Evolutionary conservation across 768 basidiomycete genomes (phyloP), one percentile per base, ranked within the genome.

Genomic region (Suillus weaverae): DNA sequence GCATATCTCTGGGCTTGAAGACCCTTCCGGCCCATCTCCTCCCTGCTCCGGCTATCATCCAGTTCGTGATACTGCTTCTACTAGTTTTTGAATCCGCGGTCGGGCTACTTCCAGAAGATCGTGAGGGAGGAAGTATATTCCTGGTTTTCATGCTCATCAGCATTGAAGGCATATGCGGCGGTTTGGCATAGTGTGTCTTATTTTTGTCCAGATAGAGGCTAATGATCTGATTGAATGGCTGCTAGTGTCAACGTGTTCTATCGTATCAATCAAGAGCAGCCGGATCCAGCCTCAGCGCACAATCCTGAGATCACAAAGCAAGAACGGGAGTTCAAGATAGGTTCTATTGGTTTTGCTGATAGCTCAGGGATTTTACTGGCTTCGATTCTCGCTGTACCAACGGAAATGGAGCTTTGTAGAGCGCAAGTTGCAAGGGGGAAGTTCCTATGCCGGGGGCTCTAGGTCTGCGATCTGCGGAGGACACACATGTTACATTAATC

Each of bases 91-190:
- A 94, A 75, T 88, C 89, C 16, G 89, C 87, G 0, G 77, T 87
- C 4, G 90, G 90, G 3, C 75, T 92, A 66, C 89, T 92, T 74
- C 70, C 81, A 3, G 77, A 79, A 32, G 81, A 80, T 7, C 69
- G 76, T 9, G 68, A 79, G 41, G 79, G 79, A 20, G 61, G 81
- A 48, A 88, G 83, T 64, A 86, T 94, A 67, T 70, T 81, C 18
- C 71, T 88, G 26, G 89, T 94, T 3, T 92, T 95, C 72, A 43
- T 86, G 13, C 83, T 97, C 54, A 89, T 99, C 70, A 87, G 90
- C 67, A 66, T 94, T 9, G 97, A 99, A 74, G 97, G 97, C 3
- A 81, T 97, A 51, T 97, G 94, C 68, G 97, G 97, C 36, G 97
- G 97, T 5, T 81, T 91, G 13, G 94, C 94, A 18, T 98, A 97